Base-by-base conservation (phyloP, 2,329 filamentous ascomycete species). In the Fusarium stilboides region DNA sequence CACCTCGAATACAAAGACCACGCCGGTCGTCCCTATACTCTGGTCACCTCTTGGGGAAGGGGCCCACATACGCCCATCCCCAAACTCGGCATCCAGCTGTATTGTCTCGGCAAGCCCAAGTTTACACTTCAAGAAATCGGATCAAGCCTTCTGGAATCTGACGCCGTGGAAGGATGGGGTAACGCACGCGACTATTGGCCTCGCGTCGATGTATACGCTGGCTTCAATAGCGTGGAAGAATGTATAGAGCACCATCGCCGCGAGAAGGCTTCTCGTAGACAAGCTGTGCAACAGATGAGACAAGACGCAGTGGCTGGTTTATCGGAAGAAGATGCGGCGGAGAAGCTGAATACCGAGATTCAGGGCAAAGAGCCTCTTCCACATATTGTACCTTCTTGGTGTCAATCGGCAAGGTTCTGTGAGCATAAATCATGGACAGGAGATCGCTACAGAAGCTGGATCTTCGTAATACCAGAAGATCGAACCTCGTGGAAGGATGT, bases 1-100 rank as follows among this genome's bases (percentile, higher is more conserved):
- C 33, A 44, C 6, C 24, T 22, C 20, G n/a, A 22, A 14, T 62
- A 56, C 88, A 92, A 42, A 15, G 62, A 69, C n/a, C 56, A 70
- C 12, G 14, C 36, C 5, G 52, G 52, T 9, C 44, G 43, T 10
- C 39, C 20, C 3, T 69, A 70, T 24, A 34, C 33, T 14, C 6
- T 42, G 6, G 5, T 20, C 6, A 5, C 33, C 7, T 1, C 2
- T 5, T 15, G 12, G n/a, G 12, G 28, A 36, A 12, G 20, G 22
- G 45, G 45, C 12, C 20, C 19, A 1, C 13, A 31, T 5, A 28
- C 42, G 4, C 22, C n/a, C 6, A 44, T 64, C 14, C 14, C 26
- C 3, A 70, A 70, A 8, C 68, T 70, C 13, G 37, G 68, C 26
- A 58, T 69, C 13, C 68, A 70, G 6, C 17, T 69, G 6, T 70